Evolutionary conservation across 495 filamentous ascomycete species (phyloP), one percentile per base, ranked within the genome.

Genomic region (Barbatosphaeria neglecta): DNA sequence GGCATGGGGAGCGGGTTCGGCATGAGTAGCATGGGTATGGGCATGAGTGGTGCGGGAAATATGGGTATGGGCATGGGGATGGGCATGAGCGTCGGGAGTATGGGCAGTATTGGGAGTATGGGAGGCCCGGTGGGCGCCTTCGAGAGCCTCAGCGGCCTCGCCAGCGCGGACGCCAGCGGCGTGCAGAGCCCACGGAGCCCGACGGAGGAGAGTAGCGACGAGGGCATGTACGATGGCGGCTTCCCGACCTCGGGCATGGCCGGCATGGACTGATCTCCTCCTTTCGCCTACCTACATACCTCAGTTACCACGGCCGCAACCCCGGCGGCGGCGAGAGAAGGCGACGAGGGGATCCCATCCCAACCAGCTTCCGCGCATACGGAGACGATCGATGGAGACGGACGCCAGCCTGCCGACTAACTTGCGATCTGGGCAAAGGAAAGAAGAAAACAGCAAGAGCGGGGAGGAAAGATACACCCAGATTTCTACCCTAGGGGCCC

Each of bases 201-300:
- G 17, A 65, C 63, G 31, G 69, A n/a, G n/a, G n/a, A 69, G 41
- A 70, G 67, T 44, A 66, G 67, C 9, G 70, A 70, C 33, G 70
- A 74, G 51, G 72, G 68, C 17, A 68, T 72, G 62, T 74, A 77
- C 49, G 72, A 71, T 8, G 73, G 72, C 44, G 62, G 75, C 49
- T 68, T 64, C 24, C 55, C 58, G 42, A 70, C 69, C 41, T 62
- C 62, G 20, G 62, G 62, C 1, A 63, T 65, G 58, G 62, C 62
- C 9, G 54, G 58, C 15, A 24, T 65, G 43, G 61, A 60, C 20
- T 62, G 33, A 50, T n/a, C n/a, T n/a, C n/a, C 20, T 16, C n/a
- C n/a, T n/a, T n/a, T n/a, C n/a, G n/a, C n/a, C n/a, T n/a, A n/a
- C n/a, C n/a, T n/a, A n/a, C n/a, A n/a, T n/a, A n/a, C n/a, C n/a